Evolutionary conservation across 192 early-diverging fungal genomes (phyloP), one percentile per base, ranked within the genome.

Genomic region (Mortierella alpina): DNA sequence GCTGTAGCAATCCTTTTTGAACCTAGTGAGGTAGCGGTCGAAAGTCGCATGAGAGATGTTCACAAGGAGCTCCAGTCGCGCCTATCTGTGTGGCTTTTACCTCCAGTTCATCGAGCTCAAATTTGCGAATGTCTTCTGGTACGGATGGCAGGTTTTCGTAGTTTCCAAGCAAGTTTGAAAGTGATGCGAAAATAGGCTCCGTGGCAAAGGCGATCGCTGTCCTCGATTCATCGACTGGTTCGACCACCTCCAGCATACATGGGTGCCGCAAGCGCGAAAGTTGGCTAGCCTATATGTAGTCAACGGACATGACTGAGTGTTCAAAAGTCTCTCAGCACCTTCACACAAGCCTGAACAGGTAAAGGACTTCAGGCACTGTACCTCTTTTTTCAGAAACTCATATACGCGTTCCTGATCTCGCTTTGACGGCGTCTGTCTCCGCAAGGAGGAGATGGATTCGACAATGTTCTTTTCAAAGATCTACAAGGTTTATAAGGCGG

Each of bases 71-170:
- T 52, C 6, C 10, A 14, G 47, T 47, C 13, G 31, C 31, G 31
- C 13, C 1, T 31, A 31, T 31, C 31, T 31, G 46, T 41, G 14
- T 18, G 1, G 12, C 11, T 10, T 47, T 55, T 79, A 88, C 88
- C 84, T 93, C 93, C 55, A 95, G 75, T 56, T 94, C 92, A 65
- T 95, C 94, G 71, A 95, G 73, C 42, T 91, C 92, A 68, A 90
- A 89, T 45, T 84, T 85, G 10, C 89, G 86, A 18, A 83, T 86
- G 10, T 86, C 84, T 13, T 71, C 80, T 10, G 75, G 61, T 7
- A 82, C 65, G 13, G 73, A 57, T 17, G 78, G 52, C n/a, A 89
- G 60, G 64, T 86, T 88, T 41, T 84, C 81, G 41, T 84, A 79
- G 59, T 89, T 86, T 2, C 87, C 88, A 6, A 93, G 59, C 48